These are phyloP conservation scores for Plectosphaerella plurivora DNA, from an alignment of 2,329 filamentous ascomycete genomes.

Conservation along the genomic window DNA sequence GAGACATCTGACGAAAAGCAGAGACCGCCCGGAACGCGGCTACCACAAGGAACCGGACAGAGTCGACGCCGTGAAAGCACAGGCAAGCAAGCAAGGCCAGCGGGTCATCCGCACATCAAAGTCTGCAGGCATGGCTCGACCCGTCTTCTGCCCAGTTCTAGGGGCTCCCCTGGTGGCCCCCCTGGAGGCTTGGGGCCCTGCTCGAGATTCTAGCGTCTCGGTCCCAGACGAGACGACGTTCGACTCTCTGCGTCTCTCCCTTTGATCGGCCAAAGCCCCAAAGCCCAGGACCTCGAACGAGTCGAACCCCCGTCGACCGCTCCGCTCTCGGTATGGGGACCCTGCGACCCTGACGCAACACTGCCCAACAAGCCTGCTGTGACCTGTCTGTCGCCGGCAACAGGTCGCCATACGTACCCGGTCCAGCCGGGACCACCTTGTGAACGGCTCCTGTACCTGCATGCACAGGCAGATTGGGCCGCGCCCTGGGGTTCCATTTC, in stretches of 20 bases:
- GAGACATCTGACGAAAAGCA: too few species aligned
- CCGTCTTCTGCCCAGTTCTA: background rate
- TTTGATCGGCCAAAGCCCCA: too few species aligned
- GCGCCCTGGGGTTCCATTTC: too few species aligned
- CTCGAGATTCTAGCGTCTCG: background rate
- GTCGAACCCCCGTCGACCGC: too few species aligned
- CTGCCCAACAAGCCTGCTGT: background rate
- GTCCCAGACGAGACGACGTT: too few species aligned
- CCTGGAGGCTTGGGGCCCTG: background rate
- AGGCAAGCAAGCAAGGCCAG: too few species aligned
- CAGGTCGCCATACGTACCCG: background rate
- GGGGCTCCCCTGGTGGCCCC: background rate
- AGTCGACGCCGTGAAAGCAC: too few species aligned
- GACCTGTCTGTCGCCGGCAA: background rate
- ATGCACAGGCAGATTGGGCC: background rate
- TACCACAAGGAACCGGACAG: too few species aligned
- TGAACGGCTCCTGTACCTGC: background rate
- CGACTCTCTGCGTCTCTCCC: too few species aligned
- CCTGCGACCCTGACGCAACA: background rate
- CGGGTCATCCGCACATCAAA: background rate
- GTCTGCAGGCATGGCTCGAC: background rate
- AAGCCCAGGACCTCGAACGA: too few species aligned
- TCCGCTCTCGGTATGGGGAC: too few species aligned
- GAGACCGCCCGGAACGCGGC: too few species aligned
- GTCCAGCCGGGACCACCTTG: background rate